Conservation (phyloP, 1,284 basidiomycete genomes). For the Leucoagaricus sp. region DNA sequence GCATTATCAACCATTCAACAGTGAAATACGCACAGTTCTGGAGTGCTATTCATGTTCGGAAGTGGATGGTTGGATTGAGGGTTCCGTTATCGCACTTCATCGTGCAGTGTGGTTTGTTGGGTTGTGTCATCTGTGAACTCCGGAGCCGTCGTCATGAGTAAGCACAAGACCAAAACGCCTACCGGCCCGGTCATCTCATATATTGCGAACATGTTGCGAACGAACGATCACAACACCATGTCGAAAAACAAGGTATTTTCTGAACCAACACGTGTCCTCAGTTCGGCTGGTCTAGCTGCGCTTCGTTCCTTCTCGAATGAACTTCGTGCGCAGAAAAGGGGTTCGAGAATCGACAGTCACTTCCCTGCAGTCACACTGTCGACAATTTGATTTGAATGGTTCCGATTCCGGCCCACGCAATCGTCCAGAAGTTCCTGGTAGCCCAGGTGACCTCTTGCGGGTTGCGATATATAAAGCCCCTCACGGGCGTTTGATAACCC, state of each 20-base stretch:
- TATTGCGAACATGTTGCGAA: not conserved
- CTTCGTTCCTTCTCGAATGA: not conserved
- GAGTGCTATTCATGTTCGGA: not conserved
- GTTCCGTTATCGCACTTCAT: not conserved
- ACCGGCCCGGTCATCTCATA: not conserved
- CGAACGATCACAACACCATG: not conserved
- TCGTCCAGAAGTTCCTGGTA: not conserved
- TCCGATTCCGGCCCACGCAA: not conserved
- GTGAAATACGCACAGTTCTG: not conserved
- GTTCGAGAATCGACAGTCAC: not conserved
- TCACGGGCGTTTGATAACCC: not conserved
- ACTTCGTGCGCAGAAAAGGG: not conserved
- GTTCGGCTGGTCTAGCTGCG: not conserved
- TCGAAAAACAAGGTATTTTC: not conserved
- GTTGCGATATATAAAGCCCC: not conserved
- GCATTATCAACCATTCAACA: too few relatives aligned
- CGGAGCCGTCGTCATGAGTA: constrained; percentile 1
- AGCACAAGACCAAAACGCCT: not conserved
- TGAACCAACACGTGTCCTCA: not conserved
- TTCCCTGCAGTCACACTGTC: not conserved
- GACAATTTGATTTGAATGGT: too few relatives aligned
- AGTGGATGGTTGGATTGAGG: not conserved
- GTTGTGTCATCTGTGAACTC: not conserved
- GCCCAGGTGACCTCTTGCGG: not conserved
- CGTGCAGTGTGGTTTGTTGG: not conserved